These are phyloP conservation scores for Fusarium sublunatum DNA, from an alignment of 2,329 filamentous ascomycete species.

Conservation along the genomic window DNA sequence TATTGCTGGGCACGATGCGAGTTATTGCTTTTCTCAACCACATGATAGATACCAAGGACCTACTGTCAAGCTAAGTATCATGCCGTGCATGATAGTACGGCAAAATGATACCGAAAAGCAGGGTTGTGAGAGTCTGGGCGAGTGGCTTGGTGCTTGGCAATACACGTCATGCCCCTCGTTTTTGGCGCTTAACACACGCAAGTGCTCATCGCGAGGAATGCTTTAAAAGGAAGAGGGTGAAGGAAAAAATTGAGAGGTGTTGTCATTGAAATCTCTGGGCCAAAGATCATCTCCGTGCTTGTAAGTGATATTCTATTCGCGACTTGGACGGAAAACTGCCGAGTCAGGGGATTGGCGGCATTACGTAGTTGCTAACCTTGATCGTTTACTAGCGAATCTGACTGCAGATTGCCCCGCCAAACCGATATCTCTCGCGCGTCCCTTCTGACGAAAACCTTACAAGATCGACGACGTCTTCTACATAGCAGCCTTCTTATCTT, in stretches of 20 bases:
- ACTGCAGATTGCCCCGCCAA: slow-evolving; percentile 43
- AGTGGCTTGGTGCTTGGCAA: slow-evolving; percentile 48
- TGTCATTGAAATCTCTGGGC: background rate
- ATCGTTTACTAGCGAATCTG: slow-evolving; percentile 22
- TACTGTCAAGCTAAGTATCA: slow-evolving; percentile 13
- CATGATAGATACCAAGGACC: background rate
- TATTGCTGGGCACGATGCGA: too few species aligned
- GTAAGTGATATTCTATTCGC: slow-evolving; percentile 19
- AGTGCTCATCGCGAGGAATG: slow-evolving; percentile 19
- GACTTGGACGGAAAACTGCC: background rate
- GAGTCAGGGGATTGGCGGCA: slow-evolving; percentile 3
- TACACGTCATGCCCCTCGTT: slow-evolving; percentile 48
- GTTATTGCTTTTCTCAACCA: background rate
- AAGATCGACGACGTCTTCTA: slow-evolving; percentile 21
- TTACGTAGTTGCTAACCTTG: slow-evolving; percentile 34
- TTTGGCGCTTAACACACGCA: slow-evolving; percentile 39
- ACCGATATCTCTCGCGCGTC: slow-evolving; percentile 18
- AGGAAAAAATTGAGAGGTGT: slow-evolving; percentile 4
- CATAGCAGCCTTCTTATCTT: slow-evolving; percentile 5
- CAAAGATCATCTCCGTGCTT: background rate
- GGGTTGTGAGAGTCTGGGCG: slow-evolving; percentile 45
- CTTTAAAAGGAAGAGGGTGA: slow-evolving; percentile 19
- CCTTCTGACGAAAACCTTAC: slow-evolving; percentile 17
- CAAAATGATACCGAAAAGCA: slow-evolving; percentile 43
- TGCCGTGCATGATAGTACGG: slow-evolving; percentile 31